Conservation (phyloP, 2,329 filamentous ascomycete genomes). For the Meredithiella fracta region DNA sequence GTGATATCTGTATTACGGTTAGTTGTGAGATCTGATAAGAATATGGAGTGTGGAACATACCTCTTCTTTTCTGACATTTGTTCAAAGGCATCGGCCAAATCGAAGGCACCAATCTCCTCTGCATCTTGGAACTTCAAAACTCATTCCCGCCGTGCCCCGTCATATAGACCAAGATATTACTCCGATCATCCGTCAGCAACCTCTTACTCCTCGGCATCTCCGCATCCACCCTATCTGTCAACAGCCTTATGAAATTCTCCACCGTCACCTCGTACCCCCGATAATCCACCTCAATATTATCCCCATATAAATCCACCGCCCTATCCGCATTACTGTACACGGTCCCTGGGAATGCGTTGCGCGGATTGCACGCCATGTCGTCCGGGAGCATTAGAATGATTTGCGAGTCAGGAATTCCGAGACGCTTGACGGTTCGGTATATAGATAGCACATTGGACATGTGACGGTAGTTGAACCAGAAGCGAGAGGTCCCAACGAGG, state of each 20-base stretch:
- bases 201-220: slow-evolving; percentile 93
- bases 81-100: slow-evolving; percentile 90
- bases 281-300: slow-evolving; percentile 98
- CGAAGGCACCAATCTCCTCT: slow-evolving; percentile 92
- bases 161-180: slow-evolving; percentile 98
- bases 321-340: slow-evolving; percentile 98
- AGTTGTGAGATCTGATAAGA: background rate
- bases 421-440: slow-evolving; percentile 92
- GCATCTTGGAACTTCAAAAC: slow-evolving; percentile 98
- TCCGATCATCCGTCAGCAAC: slow-evolving; percentile 81
- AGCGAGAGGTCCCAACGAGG: slow-evolving; percentile 92
- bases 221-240: slow-evolving; percentile 86
- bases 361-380: slow-evolving; percentile 98
- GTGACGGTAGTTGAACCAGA: slow-evolving; percentile 99
- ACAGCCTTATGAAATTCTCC: slow-evolving; percentile 89
- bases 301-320: slow-evolving; percentile 87
- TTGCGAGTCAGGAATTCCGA: slow-evolving; percentile 94
- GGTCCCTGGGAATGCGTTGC: slow-evolving; percentile 92
- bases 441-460: slow-evolving; percentile 94
- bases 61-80: slow-evolving; percentile 99
- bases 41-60: slow-evolving; percentile 23
- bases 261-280: slow-evolving; percentile 96
- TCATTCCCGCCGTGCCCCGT: slow-evolving; percentile 95
- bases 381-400: slow-evolving; percentile 99
- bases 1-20: slow-evolving; percentile 48